Conservation (phyloP, 2,329 filamentous ascomycete species). For the Graphilbum sp. region DNA sequence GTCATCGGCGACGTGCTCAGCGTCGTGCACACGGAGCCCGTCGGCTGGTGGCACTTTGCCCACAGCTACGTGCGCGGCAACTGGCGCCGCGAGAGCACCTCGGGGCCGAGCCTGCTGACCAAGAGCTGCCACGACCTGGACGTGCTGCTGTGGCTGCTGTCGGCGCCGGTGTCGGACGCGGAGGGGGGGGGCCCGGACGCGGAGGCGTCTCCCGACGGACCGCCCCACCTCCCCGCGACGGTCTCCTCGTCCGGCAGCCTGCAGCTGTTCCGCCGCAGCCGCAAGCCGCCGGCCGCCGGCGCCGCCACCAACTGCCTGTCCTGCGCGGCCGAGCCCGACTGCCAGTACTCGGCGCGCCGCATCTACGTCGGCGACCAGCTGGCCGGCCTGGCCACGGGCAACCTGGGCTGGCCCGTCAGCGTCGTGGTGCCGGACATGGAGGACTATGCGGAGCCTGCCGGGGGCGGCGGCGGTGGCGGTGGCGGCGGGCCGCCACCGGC, state of each 20-base stretch:
- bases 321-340: slow-evolving; percentile 58
- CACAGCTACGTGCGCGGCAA: slow-evolving; percentile 88
- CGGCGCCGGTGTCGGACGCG: slow-evolving; percentile 36
- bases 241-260: slow-evolving; percentile 64
- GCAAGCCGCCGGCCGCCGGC: slow-evolving; percentile 63
- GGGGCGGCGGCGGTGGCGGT: slow-evolving; percentile 30
- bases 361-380: slow-evolving; percentile 52
- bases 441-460: slow-evolving; percentile 29
- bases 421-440: slow-evolving; percentile 91
- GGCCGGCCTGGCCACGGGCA: slow-evolving; percentile 43
- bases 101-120: slow-evolving; percentile 71
- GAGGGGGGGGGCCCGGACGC: not conserved
- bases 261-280: slow-evolving; percentile 57
- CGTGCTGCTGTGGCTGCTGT: slow-evolving; percentile 79
- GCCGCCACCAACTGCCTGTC: slow-evolving; percentile 72
- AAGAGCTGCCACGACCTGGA: slow-evolving; percentile 97
- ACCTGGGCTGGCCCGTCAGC: slow-evolving; percentile 65
- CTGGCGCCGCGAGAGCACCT: slow-evolving; percentile 67
- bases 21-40: slow-evolving; percentile 81
- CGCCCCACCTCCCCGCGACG: slow-evolving; percentile 56
- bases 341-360: slow-evolving; percentile 71
- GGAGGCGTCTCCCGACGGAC: slow-evolving; percentile 6
- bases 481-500: slow-evolving; percentile 20
- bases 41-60: slow-evolving; percentile 92
- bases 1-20: slow-evolving; percentile 74